These are phyloP conservation scores for Lophiotrema nucula DNA, from an alignment of 495 filamentous ascomycete species.

Conservation along the genomic window DNA sequence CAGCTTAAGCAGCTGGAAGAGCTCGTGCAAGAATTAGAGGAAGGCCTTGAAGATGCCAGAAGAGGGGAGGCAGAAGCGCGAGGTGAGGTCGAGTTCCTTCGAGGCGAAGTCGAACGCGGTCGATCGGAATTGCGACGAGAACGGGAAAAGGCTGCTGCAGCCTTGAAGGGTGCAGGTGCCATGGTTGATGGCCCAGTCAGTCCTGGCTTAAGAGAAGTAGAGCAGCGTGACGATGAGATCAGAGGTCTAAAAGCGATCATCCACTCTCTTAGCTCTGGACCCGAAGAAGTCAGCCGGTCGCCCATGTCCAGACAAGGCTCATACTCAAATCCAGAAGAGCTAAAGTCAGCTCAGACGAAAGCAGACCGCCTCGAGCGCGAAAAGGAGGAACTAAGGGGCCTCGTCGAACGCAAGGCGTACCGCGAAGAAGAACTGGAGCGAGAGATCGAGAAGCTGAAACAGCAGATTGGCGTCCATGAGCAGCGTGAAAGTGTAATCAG, in stretches of 20 bases:
- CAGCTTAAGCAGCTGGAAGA: slow-evolving; percentile 96
- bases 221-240: slow-evolving; percentile 96
- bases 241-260: slow-evolving; percentile 96
- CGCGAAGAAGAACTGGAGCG: slow-evolving; percentile 90
- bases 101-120: slow-evolving; percentile 94
- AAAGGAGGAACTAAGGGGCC: slow-evolving; percentile 68
- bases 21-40: slow-evolving; percentile 91
- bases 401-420: slow-evolving; percentile 65
- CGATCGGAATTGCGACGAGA: slow-evolving; percentile 85
- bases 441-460: slow-evolving; percentile 68
- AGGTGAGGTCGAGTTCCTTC: slow-evolving; percentile 92
- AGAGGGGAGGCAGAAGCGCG: slow-evolving; percentile 96
- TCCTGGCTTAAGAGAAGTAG: slow-evolving; percentile 68
- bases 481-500: slow-evolving; percentile 53
- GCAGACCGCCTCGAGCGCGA: slow-evolving; percentile 71
- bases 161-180: slow-evolving; percentile 53
- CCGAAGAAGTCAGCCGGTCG: slow-evolving; percentile 39
- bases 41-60: slow-evolving; percentile 92
- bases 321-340: slow-evolving; percentile 48
- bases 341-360: slow-evolving; percentile 55
- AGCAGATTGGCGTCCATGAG: slow-evolving; percentile 16
- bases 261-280: slow-evolving; percentile 77
- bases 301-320: slow-evolving; percentile 30
- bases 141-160: slow-evolving; percentile 77
- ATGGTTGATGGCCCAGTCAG: slow-evolving; percentile 53